Base-by-base conservation (phyloP, 306 rosid genomes). In the Cicer chorassanicum region DNA sequence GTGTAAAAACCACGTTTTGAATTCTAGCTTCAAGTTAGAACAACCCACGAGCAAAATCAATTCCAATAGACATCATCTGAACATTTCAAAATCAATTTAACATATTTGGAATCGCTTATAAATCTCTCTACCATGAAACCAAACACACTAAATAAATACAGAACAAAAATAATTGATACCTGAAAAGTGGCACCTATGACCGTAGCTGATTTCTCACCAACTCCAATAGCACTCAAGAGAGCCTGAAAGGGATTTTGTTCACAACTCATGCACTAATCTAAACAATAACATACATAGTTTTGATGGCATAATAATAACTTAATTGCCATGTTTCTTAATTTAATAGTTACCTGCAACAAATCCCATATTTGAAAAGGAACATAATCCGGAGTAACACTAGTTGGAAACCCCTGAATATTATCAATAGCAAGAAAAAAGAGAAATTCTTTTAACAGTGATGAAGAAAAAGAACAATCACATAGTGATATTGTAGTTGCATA, bases 141-240 rank as follows among this genome's bases (percentile, higher is more conserved):
- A 21, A 21, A 21, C 2, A 21, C 24, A 21, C 24, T 21, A 21
- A 21, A 21, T 21, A 21, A 21, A 62, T 44, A 57, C 56, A 63
- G 24, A 80, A 41, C 10, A 64, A 56, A 70, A 78, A 59, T 49
- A 57, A 50, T 39, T 9, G 42, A 70, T 81, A 94, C 98, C 98
- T 91, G 98, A 90, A 94, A 94, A 45, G 98, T 94, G 75, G 98
- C 98, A 50, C 97, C 97, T 71, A 94, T 79, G 29, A 94, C 96
- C 8, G 98, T 94, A 10, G 97, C 97, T 24, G 98, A 94, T 81
- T 94, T 90, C 87, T 94, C 98, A 39, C 97, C 98, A 4, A 94
- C 98, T 68, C 98, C 97, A 82, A 94, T 90, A 60, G 98, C 96
- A 81, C 95, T 82, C 70, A 94, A 83, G 76, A 94, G 91, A 86